These are phyloP conservation scores for Phytophthora ramorum DNA, from an alignment of 352 stramenopile species.

Conservation along the genomic window DNA sequence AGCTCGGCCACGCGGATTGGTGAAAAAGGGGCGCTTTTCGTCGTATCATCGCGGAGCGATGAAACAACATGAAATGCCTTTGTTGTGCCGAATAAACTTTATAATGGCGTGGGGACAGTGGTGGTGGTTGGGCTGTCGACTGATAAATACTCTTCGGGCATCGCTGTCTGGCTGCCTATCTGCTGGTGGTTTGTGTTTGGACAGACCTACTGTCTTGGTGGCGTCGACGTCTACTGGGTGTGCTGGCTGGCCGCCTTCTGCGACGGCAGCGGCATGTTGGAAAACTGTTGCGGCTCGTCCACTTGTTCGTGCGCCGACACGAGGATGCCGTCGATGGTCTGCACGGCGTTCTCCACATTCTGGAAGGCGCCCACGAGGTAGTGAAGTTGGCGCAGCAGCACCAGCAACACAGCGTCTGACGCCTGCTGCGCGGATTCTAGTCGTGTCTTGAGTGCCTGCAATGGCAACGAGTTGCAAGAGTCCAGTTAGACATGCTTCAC, in stretches of 20 bases:
- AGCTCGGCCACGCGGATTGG: neutral
- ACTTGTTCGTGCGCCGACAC: conserved; percentile 47
- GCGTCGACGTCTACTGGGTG: conserved; percentile 32
- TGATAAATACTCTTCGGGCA: conserved; percentile 50
- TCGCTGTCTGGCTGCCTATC: conserved; percentile 26
- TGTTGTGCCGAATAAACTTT: conserved; percentile 18
- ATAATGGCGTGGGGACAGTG: conserved; percentile 3
- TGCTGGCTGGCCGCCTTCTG: conserved; percentile 30
- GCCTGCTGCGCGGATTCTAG: conserved; percentile 48
- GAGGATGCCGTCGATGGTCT: conserved; percentile 66
- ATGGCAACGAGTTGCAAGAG: conserved; percentile 11
- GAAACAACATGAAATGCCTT: neutral
- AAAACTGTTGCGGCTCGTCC: conserved; percentile 34
- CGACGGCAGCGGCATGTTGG: conserved; percentile 19
- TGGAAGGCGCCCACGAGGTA: conserved; percentile 79
- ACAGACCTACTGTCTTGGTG: conserved; percentile 10
- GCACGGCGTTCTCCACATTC: conserved; percentile 68
- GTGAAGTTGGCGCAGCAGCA: conserved; percentile 73
- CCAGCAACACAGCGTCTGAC: conserved; percentile 50
- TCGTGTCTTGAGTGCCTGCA: conserved; percentile 53
- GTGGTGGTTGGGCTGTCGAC: conserved; percentile 18
- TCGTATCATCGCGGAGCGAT: neutral
- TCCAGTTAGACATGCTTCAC: conserved; percentile 4
- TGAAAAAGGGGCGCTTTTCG: neutral
- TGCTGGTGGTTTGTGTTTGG: conserved; percentile 11